Base-by-base conservation (phyloP, 169 alveolate species). In the Cryptosporidium parvum region DNA sequence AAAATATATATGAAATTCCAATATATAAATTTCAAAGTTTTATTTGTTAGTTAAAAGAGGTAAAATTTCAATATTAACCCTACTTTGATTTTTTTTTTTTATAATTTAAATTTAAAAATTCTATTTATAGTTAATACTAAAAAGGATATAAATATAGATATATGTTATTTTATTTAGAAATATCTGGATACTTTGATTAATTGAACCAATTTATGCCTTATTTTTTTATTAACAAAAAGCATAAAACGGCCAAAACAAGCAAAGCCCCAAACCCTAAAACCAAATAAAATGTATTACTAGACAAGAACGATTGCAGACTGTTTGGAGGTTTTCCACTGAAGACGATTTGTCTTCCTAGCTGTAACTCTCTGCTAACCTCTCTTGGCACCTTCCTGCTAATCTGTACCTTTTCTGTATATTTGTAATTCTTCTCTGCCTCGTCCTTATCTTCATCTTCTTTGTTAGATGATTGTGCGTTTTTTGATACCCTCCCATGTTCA, bases 341-440 rank as follows among this genome's bases (percentile, higher is more conserved):
- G n/a, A 65, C 72, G 0, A 65, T 65, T 9, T 29, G 52, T 14
- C 33, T 31, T 29, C 33, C 72, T 14, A 65, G 51, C 51, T 65
- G 72, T 6, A 65, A 18, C 23, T 37, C 51, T 33, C 12, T 9
- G 21, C 12, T 65, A 14, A 65, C 10, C 4, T 65, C 14, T 10
- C 9, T 65, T 31, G 72, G 72, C 2, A 65, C 72, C 12, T 65
- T 31, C 51, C 51, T 65, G 33, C 52, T 65, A 10, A 35, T 65
- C 4, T 65, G 72, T 7, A 65, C 72, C 26, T 37, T 37, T 44
- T 67, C 65, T 5, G 75, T 42, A 21, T n/a, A 45, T 59, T 80
- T 35, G 39, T 73, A 35, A 35, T 16, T 8, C 9, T 62, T 7
- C 48, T 65, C 80, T 29, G 35, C 26, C 33, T 80, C 70, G 16